Conservation (phyloP, 2,329 filamentous ascomycete genomes). For the Fusarium musae region DNA sequence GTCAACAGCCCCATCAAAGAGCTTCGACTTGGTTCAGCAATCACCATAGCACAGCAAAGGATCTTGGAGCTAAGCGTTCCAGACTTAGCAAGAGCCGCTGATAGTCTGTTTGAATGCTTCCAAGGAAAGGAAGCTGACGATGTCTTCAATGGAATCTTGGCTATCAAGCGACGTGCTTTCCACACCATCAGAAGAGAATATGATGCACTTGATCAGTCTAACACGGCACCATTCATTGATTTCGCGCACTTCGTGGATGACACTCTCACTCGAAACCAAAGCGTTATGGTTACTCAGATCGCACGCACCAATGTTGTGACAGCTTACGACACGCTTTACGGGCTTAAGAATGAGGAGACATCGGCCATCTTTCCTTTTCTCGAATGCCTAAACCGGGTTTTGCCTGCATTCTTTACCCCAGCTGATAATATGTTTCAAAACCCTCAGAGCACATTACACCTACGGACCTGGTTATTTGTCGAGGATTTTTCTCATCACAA, state of each 20-base stretch:
- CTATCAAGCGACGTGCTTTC: conserved; percentile 45
- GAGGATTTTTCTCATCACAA: conserved; percentile 35
- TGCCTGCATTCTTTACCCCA: conserved; percentile 46
- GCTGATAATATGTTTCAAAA: conserved; percentile 22
- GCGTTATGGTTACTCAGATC: conserved; percentile 28
- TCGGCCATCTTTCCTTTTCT: conserved; percentile 45
- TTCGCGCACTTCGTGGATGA: conserved; percentile 17
- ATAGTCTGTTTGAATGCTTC: conserved; percentile 45
- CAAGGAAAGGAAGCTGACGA: conserved; percentile 20
- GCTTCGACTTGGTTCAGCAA: neutral
- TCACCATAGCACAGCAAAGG: conserved; percentile 29
- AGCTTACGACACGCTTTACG: conserved; percentile 46
- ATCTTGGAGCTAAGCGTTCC: conserved; percentile 43
- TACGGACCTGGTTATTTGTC: conserved; percentile 53
- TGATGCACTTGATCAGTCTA: conserved; percentile 17
- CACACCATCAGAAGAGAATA: conserved; percentile 42
- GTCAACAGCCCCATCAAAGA: neutral
- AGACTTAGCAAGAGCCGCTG: conserved; percentile 43
- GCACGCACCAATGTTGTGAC: conserved; percentile 51
- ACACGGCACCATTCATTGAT: conserved; percentile 46
- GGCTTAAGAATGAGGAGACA: conserved; percentile 8
- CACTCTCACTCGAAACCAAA: neutral
- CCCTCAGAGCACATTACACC: conserved; percentile 47
- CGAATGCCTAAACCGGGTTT: conserved; percentile 45
- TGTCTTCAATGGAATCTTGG: conserved; percentile 38